Percentiles rank a stretch among this genome's conserved stretches.
phyloP scores from a whole-genome alignment of 768 basidiomycete species.

The Auriscalpium microsporum region DNA sequence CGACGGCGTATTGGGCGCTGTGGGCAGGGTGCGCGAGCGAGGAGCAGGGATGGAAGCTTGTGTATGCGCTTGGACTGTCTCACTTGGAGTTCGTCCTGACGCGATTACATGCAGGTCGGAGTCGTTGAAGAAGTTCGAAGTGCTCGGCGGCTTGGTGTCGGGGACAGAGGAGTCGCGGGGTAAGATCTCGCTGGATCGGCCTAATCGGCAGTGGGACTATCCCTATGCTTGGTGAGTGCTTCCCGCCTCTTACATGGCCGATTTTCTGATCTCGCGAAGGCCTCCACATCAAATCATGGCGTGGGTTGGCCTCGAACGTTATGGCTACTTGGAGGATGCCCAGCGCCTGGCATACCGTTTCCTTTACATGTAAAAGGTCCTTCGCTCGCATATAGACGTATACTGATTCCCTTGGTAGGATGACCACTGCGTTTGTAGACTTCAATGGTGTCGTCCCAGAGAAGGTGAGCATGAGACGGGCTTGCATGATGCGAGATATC shows the following conservation, averaged over 20 bases:
- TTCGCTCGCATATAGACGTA: background rate
- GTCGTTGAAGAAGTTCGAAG: slow-evolving; percentile 93
- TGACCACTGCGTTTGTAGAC: slow-evolving; percentile 91
- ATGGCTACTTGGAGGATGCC: slow-evolving; percentile 90
- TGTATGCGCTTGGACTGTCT: slow-evolving; percentile 47
- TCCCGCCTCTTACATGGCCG: background rate
- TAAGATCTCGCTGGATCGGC: slow-evolving; percentile 89
- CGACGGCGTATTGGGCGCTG: slow-evolving; percentile 92
- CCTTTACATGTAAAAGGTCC: slow-evolving; percentile 78
- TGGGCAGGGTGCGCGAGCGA: slow-evolving; percentile 98
- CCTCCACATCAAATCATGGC: slow-evolving; percentile 98
- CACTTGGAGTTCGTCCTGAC: slow-evolving; percentile 4
- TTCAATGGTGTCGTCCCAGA: slow-evolving; percentile 98
- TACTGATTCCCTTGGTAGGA: slow-evolving; percentile 36
- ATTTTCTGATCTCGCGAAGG: slow-evolving; percentile 34
- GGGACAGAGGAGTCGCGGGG: slow-evolving; percentile 96
- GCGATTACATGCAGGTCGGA: slow-evolving; percentile 44
- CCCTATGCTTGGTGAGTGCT: slow-evolving; percentile 66
- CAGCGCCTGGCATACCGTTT: slow-evolving; percentile 91
- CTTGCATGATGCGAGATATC: too few species aligned
- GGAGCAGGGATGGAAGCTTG: slow-evolving; percentile 86
- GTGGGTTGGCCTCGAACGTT: slow-evolving; percentile 95
- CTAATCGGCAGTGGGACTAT: slow-evolving; percentile 98
- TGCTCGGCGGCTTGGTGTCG: slow-evolving; percentile 88
- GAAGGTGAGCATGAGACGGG: slow-evolving; percentile 45